A percentile compares a stretch with the other conserved stretches of the same genome.
These are phyloP conservation scores for Neurospora discreta DNA, from an alignment of 495 filamentous ascomycete genomes.

Conservation along the genomic window DNA sequence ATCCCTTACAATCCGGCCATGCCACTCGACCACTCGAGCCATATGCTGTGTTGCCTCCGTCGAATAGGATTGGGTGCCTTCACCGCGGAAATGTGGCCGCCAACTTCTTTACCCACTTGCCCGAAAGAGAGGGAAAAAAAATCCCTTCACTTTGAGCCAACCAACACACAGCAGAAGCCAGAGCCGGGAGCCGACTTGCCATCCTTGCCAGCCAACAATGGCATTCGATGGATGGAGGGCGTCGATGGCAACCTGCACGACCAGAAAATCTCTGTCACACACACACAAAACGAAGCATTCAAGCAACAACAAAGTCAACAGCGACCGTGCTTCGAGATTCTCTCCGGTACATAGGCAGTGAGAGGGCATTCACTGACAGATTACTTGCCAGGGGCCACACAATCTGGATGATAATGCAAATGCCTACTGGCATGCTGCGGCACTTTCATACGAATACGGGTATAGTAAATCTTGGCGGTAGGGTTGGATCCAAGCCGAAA, in stretches of 20 bases:
- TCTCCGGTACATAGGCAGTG: neutral
- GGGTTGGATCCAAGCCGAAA: neutral
- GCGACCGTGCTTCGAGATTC: neutral
- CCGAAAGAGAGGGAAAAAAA: too few species aligned
- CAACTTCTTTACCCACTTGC: neutral
- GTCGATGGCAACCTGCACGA: neutral
- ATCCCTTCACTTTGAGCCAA: too few species aligned
- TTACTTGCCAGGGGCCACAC: neutral
- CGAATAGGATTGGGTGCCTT: neutral
- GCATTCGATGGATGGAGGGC: neutral
- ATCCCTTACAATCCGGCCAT: neutral
- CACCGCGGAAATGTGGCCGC: neutral
- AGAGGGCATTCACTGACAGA: neutral
- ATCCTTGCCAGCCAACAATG: neutral
- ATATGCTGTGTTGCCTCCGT: neutral
- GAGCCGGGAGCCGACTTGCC: neutral
- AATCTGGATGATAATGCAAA: neutral
- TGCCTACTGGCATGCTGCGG: neutral
- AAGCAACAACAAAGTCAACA: neutral
- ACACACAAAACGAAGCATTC: neutral
- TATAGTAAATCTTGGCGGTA: neutral
- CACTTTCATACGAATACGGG: neutral
- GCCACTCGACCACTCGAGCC: neutral
- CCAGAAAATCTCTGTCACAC: neutral
- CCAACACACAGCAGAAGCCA: neutral